Base-by-base conservation (phyloP, 2,329 filamentous ascomycete species). In the Hypoxylon sp. region DNA sequence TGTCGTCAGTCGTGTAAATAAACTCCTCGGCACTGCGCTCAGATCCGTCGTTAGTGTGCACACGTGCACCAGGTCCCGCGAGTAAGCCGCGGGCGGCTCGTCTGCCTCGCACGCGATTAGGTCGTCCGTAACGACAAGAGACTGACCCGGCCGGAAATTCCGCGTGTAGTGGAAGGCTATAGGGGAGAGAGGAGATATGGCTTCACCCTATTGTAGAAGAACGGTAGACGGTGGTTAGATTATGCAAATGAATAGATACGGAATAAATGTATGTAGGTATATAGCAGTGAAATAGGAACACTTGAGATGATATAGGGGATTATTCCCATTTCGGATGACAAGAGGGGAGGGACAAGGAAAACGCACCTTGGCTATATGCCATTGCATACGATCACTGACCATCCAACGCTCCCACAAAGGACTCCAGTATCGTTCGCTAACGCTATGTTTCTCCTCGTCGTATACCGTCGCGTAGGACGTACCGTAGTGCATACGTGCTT, bases 121-220 rank as follows among this genome's bases (percentile, higher is more conserved):
- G 63, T 93, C 89, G 69, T 93, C 89, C 41, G 89, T 89, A 4
- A 93, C 89, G 3, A 90, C 72, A 5, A 91, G 79, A 0, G 86
- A 89, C 70, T 92, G 89, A 0, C 87, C 86, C 0, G 88, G 88
- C 1, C 88, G 83, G 73, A 93, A 93, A 70, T 92, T 93, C 55
- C 89, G 86, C 2, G 89, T 92, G 72, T 92, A 93, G 75, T 92
- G 89, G 72, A 93, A 92, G 2, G 87, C 88, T 51, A 92, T 87
- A 0, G 89, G 89, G 1, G 82, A 78, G 1, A 84, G 75, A n/a
- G 89, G 86, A 5, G 87, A 91, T 26, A 92, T 81, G 26, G 88
- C 82, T 61, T 90, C 88, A 50, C 87, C 88, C 85, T 89, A 57
- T 41, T 47, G 5, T 26, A 7, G 7, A 42, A 29, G 15, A 12